phyloP scores from a whole-genome alignment of 2,329 filamentous ascomycete genomes.

The Shiraia bambusicola region DNA sequence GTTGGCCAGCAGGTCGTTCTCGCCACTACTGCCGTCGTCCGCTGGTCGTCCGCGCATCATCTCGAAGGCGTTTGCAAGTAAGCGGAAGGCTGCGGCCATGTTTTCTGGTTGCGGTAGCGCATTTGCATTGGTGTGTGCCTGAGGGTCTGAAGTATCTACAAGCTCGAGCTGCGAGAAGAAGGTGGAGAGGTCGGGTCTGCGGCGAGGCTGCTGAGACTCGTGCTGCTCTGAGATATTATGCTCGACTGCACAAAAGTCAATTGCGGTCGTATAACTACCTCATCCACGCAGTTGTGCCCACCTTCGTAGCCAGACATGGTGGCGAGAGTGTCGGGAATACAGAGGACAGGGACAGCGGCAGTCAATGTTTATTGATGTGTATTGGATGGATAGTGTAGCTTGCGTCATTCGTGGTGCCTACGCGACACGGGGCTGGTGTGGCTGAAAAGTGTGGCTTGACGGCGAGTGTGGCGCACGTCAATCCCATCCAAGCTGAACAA shows the following conservation, averaged over 20 bases:
- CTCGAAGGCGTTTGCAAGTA: constrained; percentile 62
- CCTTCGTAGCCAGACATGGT: constrained; percentile 53
- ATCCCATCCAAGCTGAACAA: not conserved
- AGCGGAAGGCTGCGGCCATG: constrained; percentile 60
- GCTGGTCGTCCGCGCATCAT: constrained; percentile 54
- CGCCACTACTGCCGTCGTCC: constrained; percentile 27
- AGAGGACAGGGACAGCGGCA: constrained; percentile 16
- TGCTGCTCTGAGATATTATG: constrained; percentile 49
- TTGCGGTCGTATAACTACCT: constrained; percentile 12
- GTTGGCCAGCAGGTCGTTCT: constrained; percentile 50
- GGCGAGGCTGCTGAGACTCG: constrained; percentile 44
- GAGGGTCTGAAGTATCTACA: constrained; percentile 54
- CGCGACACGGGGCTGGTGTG: not conserved
- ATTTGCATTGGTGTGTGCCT: constrained; percentile 56
- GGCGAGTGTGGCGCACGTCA: not conserved
- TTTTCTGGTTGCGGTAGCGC: constrained; percentile 62
- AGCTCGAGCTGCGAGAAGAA: constrained; percentile 66
- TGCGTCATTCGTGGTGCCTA: constrained; percentile 3
- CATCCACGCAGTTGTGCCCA: no score
- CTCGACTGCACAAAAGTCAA: constrained; percentile 46
- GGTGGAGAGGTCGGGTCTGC: constrained; percentile 64
- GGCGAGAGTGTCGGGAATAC: constrained; percentile 22
- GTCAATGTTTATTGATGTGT: constrained; percentile 13
- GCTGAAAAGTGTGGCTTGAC: not conserved
- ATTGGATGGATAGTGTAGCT: constrained; percentile 7